These are phyloP conservation scores for Ophiostoma montium DNA, from an alignment of 2,329 filamentous ascomycete genomes.

Conservation along the genomic window DNA sequence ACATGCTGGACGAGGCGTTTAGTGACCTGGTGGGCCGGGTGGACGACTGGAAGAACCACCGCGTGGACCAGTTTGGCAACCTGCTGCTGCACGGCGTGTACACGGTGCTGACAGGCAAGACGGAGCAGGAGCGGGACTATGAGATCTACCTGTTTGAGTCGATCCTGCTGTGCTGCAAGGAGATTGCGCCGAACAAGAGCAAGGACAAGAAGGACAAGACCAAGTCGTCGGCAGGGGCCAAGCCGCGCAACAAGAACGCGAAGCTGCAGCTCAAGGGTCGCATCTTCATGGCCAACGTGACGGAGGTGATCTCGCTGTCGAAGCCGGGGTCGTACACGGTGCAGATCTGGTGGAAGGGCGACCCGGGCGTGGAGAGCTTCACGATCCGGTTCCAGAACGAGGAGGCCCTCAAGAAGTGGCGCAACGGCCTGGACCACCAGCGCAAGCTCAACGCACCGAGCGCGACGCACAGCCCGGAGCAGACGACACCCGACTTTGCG, in stretches of 20 bases:
- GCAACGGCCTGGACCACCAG: constrained; percentile 62
- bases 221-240: constrained; percentile 39
- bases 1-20: constrained; percentile 70
- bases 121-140: constrained; percentile 91
- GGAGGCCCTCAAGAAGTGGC: constrained; percentile 89
- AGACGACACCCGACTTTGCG: constrained; percentile 56
- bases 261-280: constrained; percentile 91
- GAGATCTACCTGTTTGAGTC: constrained; percentile 95
- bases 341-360: constrained; percentile 97
- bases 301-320: constrained; percentile 73
- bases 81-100: constrained; percentile 81
- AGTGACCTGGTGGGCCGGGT: constrained; percentile 70
- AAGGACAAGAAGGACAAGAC: constrained; percentile 63
- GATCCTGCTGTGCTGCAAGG: constrained; percentile 94
- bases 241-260: constrained; percentile 49
- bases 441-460: constrained; percentile 44
- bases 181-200: constrained; percentile 69
- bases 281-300: constrained; percentile 99
- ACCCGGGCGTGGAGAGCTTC: constrained; percentile 91
- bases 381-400: constrained; percentile 88
- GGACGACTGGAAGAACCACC: constrained; percentile 94
- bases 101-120: constrained; percentile 78
- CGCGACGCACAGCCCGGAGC: constrained; percentile 26
- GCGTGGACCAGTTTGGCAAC: constrained; percentile 80
- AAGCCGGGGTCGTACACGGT: constrained; percentile 83